Evolutionary conservation across 225 moss, liverwort and hornwort species (phyloP).

Genomic region (Thuidium tamariscinum): DNA sequence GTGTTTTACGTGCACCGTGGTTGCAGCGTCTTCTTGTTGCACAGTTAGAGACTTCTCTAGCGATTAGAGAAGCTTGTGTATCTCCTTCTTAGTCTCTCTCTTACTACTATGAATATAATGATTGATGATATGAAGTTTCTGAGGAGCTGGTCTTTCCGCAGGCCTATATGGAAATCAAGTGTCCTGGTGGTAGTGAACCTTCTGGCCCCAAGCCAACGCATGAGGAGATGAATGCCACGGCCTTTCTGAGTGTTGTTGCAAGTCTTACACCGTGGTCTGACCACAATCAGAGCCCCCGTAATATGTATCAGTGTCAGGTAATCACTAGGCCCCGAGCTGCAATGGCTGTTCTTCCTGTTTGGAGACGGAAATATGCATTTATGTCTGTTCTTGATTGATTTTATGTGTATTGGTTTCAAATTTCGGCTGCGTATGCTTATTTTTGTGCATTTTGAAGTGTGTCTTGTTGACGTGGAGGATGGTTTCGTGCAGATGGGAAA

Average conservation of each 20-base stretch:
- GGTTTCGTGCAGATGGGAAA: conserved; percentile 77
- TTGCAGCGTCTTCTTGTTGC: not conserved
- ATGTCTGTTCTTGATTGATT: not conserved
- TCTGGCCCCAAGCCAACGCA: conserved; percentile 49
- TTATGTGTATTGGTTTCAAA: not conserved
- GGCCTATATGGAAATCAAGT: conserved; percentile 97
- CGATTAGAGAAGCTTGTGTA: not conserved
- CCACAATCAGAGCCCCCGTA: conserved; percentile 98
- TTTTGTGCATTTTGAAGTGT: not conserved
- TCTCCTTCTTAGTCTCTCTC: not conserved
- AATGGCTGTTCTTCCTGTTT: not conserved
- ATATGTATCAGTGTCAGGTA: conserved; percentile 99
- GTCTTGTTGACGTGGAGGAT: not conserved
- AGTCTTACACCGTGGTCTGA: conserved; percentile 99
- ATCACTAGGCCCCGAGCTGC: not conserved
- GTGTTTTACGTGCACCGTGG: not conserved
- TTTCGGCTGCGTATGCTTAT: not conserved
- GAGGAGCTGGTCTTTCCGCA: conserved; percentile 14
- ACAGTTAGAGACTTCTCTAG: not conserved
- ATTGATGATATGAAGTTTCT: not conserved
- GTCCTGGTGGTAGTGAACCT: conserved; percentile 67
- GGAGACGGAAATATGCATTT: not conserved
- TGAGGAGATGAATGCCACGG: conserved; percentile 65
- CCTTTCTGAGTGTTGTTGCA: conserved; percentile 91
- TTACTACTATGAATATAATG: not conserved